A percentile compares a stretch with the other conserved stretches of the same genome.
Evolutionary conservation across 768 basidiomycete genomes (phyloP).

Genomic region (Russula griseocarnosa): DNA sequence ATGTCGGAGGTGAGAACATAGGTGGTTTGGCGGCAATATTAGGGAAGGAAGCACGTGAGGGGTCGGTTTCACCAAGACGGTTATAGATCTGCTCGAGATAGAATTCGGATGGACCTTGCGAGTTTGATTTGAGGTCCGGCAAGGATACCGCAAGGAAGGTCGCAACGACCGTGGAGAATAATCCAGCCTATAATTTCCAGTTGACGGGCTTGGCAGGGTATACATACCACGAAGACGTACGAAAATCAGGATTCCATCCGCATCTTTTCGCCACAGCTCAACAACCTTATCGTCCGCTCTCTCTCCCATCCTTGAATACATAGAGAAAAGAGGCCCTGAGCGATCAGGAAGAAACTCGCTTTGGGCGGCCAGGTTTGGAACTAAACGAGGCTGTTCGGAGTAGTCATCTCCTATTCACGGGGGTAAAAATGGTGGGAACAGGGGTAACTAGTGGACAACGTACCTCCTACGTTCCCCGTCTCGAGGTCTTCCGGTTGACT

Average conservation of each 20-base stretch:
- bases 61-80: background rate
- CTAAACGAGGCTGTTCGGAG: background rate
- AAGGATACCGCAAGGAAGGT: background rate
- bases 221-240: background rate
- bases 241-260: conserved; percentile 1
- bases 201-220: background rate
- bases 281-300: background rate
- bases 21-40: background rate
- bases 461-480: background rate
- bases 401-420: background rate
- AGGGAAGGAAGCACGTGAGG: background rate
- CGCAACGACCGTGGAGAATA: conserved; percentile 3
- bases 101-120: background rate
- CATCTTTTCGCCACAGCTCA: background rate
- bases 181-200: background rate
- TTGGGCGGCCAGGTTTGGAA: background rate
- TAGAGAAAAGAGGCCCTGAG: background rate
- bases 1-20: conserved; percentile 1
- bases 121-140: background rate
- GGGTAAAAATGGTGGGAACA: background rate
- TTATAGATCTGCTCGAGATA: background rate
- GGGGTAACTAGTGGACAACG: background rate
- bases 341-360: background rate
- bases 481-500: background rate
- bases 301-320: background rate